Evolutionary conservation across 139 green algal genomes (phyloP).

Genomic region (Edaphochlamys debaryana): DNA sequence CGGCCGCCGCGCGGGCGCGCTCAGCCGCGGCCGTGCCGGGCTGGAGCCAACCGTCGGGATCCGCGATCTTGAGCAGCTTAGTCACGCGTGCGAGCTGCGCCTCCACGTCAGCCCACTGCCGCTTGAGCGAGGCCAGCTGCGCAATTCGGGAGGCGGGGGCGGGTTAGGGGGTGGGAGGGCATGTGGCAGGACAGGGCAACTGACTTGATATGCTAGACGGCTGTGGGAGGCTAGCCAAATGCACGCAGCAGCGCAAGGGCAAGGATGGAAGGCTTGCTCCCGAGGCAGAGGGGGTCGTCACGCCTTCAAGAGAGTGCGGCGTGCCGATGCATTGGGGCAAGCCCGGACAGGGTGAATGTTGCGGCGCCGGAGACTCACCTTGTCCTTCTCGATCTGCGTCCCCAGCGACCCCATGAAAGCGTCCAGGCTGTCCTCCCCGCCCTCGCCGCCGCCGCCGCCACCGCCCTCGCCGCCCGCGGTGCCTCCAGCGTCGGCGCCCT

Average conservation of each 20-base stretch:
- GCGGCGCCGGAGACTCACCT: too few relatives aligned
- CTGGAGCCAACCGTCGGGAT: conserved; percentile 77
- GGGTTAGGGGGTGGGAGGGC: not conserved
- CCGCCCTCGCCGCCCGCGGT: not conserved
- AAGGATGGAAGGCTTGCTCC: not conserved
- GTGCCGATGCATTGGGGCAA: too few relatives aligned
- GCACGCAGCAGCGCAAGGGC: not conserved
- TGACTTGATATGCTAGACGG: not conserved
- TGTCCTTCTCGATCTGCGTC: conserved; percentile 70
- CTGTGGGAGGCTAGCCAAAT: not conserved
- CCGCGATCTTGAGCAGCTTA: conserved; percentile 73
- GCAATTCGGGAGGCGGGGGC: too few relatives aligned
- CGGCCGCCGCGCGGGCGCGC: conserved; percentile 27
- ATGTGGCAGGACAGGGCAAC: too few relatives aligned
- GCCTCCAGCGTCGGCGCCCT: not conserved
- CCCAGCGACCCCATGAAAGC: conserved; percentile 81
- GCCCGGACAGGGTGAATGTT: too few relatives aligned
- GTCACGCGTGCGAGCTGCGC: conserved; percentile 62
- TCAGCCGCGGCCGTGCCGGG: conserved; percentile 54
- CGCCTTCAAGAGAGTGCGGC: too few relatives aligned
- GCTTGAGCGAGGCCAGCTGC: conserved; percentile 58
- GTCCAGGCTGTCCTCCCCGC: conserved; percentile 71
- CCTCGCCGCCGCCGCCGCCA: conserved; percentile 11
- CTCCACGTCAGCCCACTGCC: conserved; percentile 65
- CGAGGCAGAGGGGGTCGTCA: too few relatives aligned